Evolutionary conservation across 805 yeast species (phyloP).

Genomic region (Candida coleopterorum): DNA sequence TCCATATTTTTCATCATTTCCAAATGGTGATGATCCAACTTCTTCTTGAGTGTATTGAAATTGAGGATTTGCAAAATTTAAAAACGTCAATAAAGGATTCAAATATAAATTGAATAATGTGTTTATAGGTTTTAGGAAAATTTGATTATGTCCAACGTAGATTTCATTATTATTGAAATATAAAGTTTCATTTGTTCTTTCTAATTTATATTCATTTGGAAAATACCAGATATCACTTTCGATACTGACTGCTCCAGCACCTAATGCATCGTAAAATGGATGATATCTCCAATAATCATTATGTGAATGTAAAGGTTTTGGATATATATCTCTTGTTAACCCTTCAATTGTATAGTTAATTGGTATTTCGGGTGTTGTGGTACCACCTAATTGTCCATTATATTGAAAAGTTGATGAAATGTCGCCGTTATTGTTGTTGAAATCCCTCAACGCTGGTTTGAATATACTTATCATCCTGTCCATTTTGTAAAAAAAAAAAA

Average conservation of each 20-base stretch:
- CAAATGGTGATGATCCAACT: constrained; percentile 11
- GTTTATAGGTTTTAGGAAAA: constrained; percentile 38
- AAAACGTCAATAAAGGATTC: constrained; percentile 44
- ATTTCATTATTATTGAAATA: constrained; percentile 28
- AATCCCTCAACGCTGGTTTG: constrained; percentile 14
- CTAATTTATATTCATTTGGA: constrained; percentile 24
- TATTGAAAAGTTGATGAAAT: background rate
- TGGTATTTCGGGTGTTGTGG: constrained; percentile 16
- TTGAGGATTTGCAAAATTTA: constrained; percentile 44
- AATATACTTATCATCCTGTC: constrained; percentile 5
- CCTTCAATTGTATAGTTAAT: constrained; percentile 21
- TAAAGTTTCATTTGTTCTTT: constrained; percentile 16
- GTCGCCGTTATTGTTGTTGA: constrained; percentile 8
- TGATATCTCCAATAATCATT: constrained; percentile 62
- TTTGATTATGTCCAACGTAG: constrained; percentile 60
- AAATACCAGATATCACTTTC: constrained; percentile 67
- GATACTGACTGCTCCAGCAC: constrained; percentile 50
- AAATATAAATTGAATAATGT: constrained; percentile 51
- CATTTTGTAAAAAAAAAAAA: background rate
- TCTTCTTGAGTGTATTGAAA: constrained; percentile 5
- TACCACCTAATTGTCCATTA: constrained; percentile 4
- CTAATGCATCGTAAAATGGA: constrained; percentile 57
- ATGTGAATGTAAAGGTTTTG: constrained; percentile 56
- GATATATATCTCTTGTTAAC: constrained; percentile 32
- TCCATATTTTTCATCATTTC: constrained; percentile 23